phyloP scores from a whole-genome alignment of 108 stramenopile genomes.

The Skeletonema menzelii region DNA sequence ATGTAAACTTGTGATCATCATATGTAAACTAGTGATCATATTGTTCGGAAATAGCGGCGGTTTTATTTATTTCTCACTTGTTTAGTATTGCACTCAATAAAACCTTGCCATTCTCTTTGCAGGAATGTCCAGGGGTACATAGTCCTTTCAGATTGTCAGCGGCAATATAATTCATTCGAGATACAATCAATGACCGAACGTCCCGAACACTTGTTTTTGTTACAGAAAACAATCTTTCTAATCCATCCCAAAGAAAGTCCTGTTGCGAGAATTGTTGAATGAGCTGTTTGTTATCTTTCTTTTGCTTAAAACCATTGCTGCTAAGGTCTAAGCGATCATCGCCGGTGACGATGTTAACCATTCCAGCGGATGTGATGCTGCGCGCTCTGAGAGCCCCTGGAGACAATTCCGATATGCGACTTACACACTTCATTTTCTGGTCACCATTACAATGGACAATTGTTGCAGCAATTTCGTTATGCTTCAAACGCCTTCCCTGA shows the following conservation, averaged over 20 bases:
- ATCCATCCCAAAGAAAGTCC: slow-evolving; percentile 32
- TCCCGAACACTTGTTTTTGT: slow-evolving; percentile 3
- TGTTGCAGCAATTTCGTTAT: slow-evolving; percentile 38
- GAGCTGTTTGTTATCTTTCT: slow-evolving; percentile 11
- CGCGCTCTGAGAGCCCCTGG: slow-evolving; percentile 71
- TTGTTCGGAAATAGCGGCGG: not conserved
- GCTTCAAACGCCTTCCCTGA: slow-evolving; percentile 21
- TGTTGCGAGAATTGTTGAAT: slow-evolving; percentile 38
- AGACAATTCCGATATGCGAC: slow-evolving; percentile 13
- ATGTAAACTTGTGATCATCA: too few relatives aligned
- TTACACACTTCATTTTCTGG: slow-evolving; percentile 28
- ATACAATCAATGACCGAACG: slow-evolving; percentile 33
- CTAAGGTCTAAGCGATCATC: slow-evolving; percentile 10
- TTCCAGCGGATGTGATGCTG: slow-evolving; percentile 77
- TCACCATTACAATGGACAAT: slow-evolving; percentile 22
- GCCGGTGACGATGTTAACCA: slow-evolving; percentile 60
- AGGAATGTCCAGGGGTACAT: slow-evolving; percentile 64
- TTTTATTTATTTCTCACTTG: not conserved
- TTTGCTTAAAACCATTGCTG: slow-evolving; percentile 11
- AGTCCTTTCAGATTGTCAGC: slow-evolving; percentile 64
- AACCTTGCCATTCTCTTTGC: slow-evolving; percentile 15
- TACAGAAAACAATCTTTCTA: slow-evolving; percentile 31
- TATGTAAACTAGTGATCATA: not conserved
- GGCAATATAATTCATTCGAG: slow-evolving; percentile 50
- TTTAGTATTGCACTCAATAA: not conserved